A percentile compares a stretch with the other conserved stretches of the same genome.
These are phyloP conservation scores for Trichoderma brevicompactum DNA, from an alignment of 2,329 filamentous ascomycete genomes.

Conservation along the genomic window DNA sequence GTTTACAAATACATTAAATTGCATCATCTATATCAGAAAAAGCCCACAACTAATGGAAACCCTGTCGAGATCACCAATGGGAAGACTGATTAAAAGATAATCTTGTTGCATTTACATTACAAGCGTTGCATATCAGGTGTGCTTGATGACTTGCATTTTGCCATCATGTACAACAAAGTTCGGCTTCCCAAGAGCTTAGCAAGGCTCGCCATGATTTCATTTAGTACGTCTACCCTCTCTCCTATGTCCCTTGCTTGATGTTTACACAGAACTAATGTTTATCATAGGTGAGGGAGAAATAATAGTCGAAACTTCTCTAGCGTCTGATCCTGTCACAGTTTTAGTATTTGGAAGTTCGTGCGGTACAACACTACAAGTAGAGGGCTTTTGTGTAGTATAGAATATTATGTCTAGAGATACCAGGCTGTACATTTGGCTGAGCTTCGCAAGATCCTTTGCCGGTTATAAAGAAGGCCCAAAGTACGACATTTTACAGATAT, in stretches of 20 bases:
- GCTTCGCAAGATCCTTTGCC: background rate
- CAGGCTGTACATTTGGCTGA: background rate
- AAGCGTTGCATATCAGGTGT: conserved; percentile 13
- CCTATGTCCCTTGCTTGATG: too few species aligned
- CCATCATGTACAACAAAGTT: background rate
- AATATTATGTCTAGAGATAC: background rate
- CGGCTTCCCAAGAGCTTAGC: conserved; percentile 2
- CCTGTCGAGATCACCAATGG: conserved; percentile 12
- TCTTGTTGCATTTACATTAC: background rate
- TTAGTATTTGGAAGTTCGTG: background rate
- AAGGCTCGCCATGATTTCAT: conserved; percentile 1
- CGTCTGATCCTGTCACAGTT: background rate
- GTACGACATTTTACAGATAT: background rate
- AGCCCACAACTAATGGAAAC: background rate
- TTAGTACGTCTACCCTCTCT: background rate
- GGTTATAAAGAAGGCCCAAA: background rate
- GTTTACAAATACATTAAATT: conserved; percentile 73
- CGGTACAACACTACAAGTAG: background rate
- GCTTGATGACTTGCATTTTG: background rate
- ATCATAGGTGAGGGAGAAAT: background rate
- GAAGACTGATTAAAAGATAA: conserved; percentile 8
- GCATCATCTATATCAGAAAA: conserved; percentile 58
- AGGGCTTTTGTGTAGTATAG: background rate
- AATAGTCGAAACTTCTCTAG: background rate
- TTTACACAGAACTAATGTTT: background rate